Base-by-base conservation (phyloP, 2,329 filamentous ascomycete species). In the Aspergillus melleus region DNA sequence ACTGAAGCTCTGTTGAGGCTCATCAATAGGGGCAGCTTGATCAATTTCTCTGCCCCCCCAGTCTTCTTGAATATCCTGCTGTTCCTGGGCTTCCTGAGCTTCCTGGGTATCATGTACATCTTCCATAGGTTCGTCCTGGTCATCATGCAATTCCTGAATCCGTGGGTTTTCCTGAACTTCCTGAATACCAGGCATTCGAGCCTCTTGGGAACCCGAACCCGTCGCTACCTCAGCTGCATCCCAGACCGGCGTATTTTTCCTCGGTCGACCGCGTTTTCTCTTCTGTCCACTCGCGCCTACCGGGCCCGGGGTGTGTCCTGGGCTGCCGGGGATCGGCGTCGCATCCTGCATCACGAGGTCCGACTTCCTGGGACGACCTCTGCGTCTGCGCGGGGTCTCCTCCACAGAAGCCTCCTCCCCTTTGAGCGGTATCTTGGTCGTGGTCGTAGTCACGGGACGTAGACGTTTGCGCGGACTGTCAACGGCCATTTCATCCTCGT, bases 321-420 rank as follows among this genome's bases (percentile, higher is more conserved):
- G 69, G 54, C 68, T 74, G 30, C 67, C 69, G 54, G 67, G 62
- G 57, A 56, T 68, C 9, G 76, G 76, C 4, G 76, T 76, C 32
- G 74, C 72, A 64, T 74, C 74, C 44, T 68, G 66, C 26, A 64
- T 58, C 46, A 61, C 64, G 9, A 67, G 66, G 52, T 72, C 72
- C 26, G 79, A 77, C 64, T 81, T 81, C 50, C 75, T 73, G 36
- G 78, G 77, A 49, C 79, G 72, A 20, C 78, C 78, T 67, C 76
- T 74, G 50, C 72, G 72, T 65, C 70, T 74, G 62, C 75, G 76
- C 1, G 79, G 77, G 0, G 78, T 77, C 29, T 71, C 70, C 20
- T 71, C 70, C n/a, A 57, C 52, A 1, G 69, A 64, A 19, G 67
- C 71, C 32, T 67, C 61, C 36, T 71, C 75, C 56, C 73, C 74